Evolutionary conservation across 2,329 filamentous ascomycete genomes (phyloP).

Genomic region (Nothopassalora personata): DNA sequence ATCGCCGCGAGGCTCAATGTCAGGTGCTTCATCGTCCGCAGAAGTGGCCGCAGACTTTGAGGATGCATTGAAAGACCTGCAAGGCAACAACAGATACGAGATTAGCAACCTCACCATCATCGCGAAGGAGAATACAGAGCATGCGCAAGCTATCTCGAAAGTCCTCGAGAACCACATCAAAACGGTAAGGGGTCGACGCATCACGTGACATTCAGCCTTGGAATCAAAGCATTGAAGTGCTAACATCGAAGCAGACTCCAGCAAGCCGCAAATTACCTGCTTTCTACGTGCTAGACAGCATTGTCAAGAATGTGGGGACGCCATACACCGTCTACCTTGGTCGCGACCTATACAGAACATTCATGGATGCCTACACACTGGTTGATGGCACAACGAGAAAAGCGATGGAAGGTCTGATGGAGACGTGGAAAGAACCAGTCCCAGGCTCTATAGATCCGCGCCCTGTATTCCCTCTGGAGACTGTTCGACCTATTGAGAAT

Average conservation of each 20-base stretch:
- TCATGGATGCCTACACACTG: conserved; percentile 92
- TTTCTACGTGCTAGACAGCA: conserved; percentile 96
- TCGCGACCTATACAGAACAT: conserved; percentile 84
- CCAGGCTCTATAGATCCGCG: conserved; percentile 88
- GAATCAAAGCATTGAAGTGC: conserved; percentile 20
- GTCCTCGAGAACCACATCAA: conserved; percentile 90
- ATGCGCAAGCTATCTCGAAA: conserved; percentile 87
- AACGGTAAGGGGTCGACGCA: conserved; percentile 61
- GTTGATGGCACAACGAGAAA: conserved; percentile 77
- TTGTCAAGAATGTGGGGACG: conserved; percentile 97
- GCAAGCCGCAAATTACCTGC: conserved; percentile 87
- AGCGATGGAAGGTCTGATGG: conserved; percentile 95
- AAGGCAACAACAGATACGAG: conserved; percentile 84
- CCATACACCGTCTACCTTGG: conserved; percentile 95
- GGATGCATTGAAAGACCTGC: conserved; percentile 85
- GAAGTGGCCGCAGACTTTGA: conserved; percentile 95
- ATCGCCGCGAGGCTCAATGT: conserved; percentile 33
- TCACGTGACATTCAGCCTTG: conserved; percentile 19
- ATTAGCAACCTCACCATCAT: conserved; percentile 97
- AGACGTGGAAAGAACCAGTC: conserved; percentile 96
- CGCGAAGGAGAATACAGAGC: conserved; percentile 93
- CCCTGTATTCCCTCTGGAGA: conserved; percentile 82
- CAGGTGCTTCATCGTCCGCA: conserved; percentile 55
- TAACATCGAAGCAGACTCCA: conserved; percentile 60
- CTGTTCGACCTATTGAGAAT: conserved; percentile 87